Conservation (phyloP, 306 rosid species). For the Herpetospermum pedunculosum region DNA sequence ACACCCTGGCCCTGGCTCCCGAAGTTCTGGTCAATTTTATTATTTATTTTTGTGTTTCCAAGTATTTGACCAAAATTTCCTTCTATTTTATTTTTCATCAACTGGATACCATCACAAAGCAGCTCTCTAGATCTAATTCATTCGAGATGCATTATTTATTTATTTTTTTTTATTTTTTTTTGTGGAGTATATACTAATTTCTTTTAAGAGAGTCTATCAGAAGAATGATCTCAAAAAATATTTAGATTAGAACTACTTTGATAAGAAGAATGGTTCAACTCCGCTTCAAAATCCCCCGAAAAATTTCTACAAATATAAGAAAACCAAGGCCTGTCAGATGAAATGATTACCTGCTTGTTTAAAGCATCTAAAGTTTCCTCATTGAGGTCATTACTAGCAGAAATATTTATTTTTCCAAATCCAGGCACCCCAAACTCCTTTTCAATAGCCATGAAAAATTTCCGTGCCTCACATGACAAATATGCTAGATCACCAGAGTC, state of each 20-base stretch:
- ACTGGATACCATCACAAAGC: not conserved
- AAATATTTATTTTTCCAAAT: conserved; percentile 52
- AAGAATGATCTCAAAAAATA: too few species aligned
- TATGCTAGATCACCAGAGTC: conserved; percentile 96
- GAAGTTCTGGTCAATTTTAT: not conserved
- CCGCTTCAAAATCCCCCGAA: not conserved
- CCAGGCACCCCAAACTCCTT: conserved; percentile 51
- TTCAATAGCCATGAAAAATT: conserved; percentile 54
- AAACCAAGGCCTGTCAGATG: not conserved
- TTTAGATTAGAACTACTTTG: too few species aligned
- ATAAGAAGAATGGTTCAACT: too few species aligned
- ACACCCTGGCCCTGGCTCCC: not conserved
- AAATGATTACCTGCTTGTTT: conserved; percentile 69
- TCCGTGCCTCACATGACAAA: conserved; percentile 65
- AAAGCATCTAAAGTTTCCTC: conserved; percentile 96
- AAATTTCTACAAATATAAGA: not conserved
- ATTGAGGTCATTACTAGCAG: conserved; percentile 95
- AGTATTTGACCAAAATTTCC: not conserved
- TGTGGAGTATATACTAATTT: not conserved
- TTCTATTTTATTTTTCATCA: not conserved
- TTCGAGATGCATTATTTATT: not conserved
- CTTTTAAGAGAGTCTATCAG: not conserved
- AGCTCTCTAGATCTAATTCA: not conserved
- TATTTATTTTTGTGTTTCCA: not conserved
- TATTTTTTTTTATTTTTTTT: not conserved